Conservation (phyloP, 257 asterid genomes). For the Primulina huaijiensis region DNA sequence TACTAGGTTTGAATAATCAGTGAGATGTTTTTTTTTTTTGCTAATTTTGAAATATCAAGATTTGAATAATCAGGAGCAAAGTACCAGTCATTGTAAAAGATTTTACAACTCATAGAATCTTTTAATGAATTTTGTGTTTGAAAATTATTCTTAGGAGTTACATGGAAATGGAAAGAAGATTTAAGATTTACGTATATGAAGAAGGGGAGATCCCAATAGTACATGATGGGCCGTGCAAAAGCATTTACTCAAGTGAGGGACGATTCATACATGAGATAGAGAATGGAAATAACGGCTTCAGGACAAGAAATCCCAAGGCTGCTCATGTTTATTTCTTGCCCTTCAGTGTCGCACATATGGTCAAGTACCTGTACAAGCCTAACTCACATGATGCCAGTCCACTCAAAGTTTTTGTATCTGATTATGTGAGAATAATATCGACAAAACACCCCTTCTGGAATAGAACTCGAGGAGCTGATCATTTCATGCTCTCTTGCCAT, state of each 20-base stretch:
- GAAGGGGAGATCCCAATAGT: constrained; percentile 89
- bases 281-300: constrained; percentile 56
- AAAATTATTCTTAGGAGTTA: constrained; percentile 54
- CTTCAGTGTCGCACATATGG: constrained; percentile 85
- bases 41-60: too few relatives aligned
- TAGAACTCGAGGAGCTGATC: constrained; percentile 83
- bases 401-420: constrained; percentile 50
- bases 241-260: constrained; percentile 82
- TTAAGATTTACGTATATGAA: constrained; percentile 73
- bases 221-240: constrained; percentile 90
- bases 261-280: constrained; percentile 87
- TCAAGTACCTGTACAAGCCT: constrained; percentile 61
- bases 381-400: constrained; percentile 37
- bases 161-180: constrained; percentile 83
- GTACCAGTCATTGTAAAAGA: neutral
- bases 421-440: constrained; percentile 70
- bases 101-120: neutral
- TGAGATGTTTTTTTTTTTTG: too few relatives aligned
- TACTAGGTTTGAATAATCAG: too few relatives aligned
- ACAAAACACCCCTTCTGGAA: constrained; percentile 84
- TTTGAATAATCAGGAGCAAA: neutral
- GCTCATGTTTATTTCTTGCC: constrained; percentile 93
- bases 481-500: constrained; percentile 97
- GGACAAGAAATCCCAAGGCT: constrained; percentile 46
- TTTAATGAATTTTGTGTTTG: neutral